Evolutionary conservation across 2,329 filamentous ascomycete genomes (phyloP).

Genomic region (Pseudogymnoascus sp.): DNA sequence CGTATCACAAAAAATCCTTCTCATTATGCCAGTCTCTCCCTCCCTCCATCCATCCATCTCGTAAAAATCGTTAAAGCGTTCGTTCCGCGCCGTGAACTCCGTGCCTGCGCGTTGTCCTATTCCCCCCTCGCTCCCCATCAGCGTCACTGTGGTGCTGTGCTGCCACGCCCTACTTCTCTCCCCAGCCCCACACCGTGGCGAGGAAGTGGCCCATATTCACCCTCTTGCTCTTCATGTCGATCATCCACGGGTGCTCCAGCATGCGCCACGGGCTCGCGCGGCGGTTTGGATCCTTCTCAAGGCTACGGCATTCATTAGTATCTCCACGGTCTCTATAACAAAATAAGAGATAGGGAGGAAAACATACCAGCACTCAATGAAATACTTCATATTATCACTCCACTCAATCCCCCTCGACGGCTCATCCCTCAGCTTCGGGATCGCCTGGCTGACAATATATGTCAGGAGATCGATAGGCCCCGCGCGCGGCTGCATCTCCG

Average conservation of each 20-base stretch:
- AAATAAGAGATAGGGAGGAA: neutral
- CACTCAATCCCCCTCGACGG: conserved; percentile 81
- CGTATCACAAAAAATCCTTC: neutral
- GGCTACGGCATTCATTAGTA: conserved; percentile 40
- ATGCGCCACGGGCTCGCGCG: conserved; percentile 96
- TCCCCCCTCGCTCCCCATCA: neutral
- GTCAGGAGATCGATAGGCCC: conserved; percentile 92
- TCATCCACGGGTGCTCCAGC: conserved; percentile 98
- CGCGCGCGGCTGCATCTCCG: conserved; percentile 87
- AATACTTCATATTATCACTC: conserved; percentile 98
- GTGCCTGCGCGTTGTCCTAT: conserved; percentile 4
- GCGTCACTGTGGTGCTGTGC: neutral
- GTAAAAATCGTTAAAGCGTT: conserved; percentile 1
- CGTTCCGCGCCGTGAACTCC: neutral
- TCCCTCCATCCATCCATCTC: neutral
- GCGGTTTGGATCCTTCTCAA: conserved; percentile 84
- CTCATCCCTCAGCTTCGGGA: conserved; percentile 93
- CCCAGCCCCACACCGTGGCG: conserved; percentile 94
- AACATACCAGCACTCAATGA: conserved; percentile 96
- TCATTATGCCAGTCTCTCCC: neutral
- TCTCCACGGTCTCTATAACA: neutral
- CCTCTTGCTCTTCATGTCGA: conserved; percentile 89
- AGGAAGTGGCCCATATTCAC: conserved; percentile 97
- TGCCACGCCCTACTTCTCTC: conserved; percentile 28
- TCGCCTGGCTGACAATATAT: conserved; percentile 92